Evolutionary conservation across 257 asterid species (phyloP), one percentile per base, ranked within the genome.

Genomic region (Ocimum tenuiflorum): DNA sequence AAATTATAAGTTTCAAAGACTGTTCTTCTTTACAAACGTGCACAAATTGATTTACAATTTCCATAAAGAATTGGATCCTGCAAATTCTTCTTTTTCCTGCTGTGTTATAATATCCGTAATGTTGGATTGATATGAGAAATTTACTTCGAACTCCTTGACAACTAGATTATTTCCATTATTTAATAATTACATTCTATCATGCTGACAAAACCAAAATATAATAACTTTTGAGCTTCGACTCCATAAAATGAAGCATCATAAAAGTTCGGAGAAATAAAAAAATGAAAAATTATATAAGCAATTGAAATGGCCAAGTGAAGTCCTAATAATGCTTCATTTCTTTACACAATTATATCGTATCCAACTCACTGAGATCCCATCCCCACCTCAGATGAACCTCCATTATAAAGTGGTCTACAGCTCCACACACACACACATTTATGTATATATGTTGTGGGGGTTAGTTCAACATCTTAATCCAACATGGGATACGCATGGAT

Each of bases 341-440:
- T 67, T 67, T 68, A 46, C 17, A 18, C 24, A 38, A 29, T 18
- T 8, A 14, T 20, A 9, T 2, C 45, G 14, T 8, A 36, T 58
- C 49, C 39, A 57, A 62, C 50, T 68, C 51, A 59, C 22, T 69
- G 31, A 59, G 74, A 69, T 69, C 47, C 35, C 17, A 68, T 56
- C 55, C 36, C 70, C 3, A 6, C 61, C 22, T 60, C 12, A 46
- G 43, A 45, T 42, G 46, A 29, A 33, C 35, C 60, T 64, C 24
- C 23, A 67, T 42, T 15, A 17, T 42, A 42, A 14, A 14, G 70
- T 51, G 47, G 45, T 14, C 49, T 55, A 64, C 60, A 63, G 4
- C 51, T 11, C 18, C 5, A 22, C 17, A 42, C 46, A 41, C 14
- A 1, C 6, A 27, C 31, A 27, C 22, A 51, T 9, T 20, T 14